phyloP scores from a whole-genome alignment of 345 rosid genomes.

The Xanthoceras sorbifolium region DNA sequence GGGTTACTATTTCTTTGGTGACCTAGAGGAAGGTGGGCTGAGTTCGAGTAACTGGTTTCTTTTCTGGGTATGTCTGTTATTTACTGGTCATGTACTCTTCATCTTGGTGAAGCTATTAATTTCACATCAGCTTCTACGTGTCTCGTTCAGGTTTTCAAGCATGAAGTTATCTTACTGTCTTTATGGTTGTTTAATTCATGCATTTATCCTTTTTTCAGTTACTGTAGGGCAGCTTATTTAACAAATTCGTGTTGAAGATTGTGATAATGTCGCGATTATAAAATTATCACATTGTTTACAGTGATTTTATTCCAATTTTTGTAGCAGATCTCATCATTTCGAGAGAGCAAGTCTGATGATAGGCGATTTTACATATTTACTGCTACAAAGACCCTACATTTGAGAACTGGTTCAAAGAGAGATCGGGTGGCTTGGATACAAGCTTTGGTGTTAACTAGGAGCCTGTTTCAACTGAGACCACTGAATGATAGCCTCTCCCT shows the following conservation, averaged over 20 bases:
- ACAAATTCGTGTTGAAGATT: conserved; percentile 8
- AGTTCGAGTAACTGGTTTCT: conserved; percentile 17
- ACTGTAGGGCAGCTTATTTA: background rate
- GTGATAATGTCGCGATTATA: background rate
- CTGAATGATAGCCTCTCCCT: conserved; percentile 60
- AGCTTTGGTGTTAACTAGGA: conserved; percentile 74
- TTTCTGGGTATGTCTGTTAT: background rate
- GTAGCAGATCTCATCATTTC: conserved; percentile 86
- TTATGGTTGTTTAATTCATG: background rate
- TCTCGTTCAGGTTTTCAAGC: conserved; percentile 1
- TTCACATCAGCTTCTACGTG: background rate
- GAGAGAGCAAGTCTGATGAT: conserved; percentile 97
- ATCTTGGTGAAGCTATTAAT: background rate
- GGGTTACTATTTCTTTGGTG: conserved; percentile 17
- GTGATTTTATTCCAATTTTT: conserved; percentile 26
- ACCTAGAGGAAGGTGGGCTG: conserved; percentile 14
- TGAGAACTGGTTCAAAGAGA: conserved; percentile 76
- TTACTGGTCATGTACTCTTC: background rate
- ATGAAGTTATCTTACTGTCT: background rate
- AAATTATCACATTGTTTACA: conserved; percentile 17
- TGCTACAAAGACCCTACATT: conserved; percentile 94
- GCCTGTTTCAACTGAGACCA: conserved; percentile 63
- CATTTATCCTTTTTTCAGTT: conserved; percentile 6
- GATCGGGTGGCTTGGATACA: conserved; percentile 94
- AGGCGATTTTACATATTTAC: conserved; percentile 89